These are phyloP conservation scores for Dorcoceras hygrometricum DNA, from an alignment of 257 asterid species.

Conservation along the genomic window DNA sequence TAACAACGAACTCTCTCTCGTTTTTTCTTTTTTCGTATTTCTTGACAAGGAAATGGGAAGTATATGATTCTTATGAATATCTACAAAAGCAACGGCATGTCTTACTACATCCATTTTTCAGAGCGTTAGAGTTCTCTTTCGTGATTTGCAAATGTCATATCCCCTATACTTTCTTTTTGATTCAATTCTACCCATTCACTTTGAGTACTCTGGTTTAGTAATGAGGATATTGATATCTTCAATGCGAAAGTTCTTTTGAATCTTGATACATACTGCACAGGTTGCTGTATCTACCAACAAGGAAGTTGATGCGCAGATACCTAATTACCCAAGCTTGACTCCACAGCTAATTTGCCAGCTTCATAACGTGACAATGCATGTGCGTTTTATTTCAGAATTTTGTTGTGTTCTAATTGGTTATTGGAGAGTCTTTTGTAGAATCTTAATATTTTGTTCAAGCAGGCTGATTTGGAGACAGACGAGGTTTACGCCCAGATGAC, in stretches of 20 bases:
- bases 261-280: conserved; percentile 28
- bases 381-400: conserved; percentile 26
- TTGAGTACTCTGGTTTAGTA: background rate
- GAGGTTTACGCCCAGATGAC: conserved; percentile 85
- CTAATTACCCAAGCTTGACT: conserved; percentile 62
- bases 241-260: background rate
- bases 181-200: background rate
- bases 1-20: background rate
- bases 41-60: background rate
- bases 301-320: conserved; percentile 66
- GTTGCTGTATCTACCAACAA: conserved; percentile 73
- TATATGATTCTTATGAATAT: background rate
- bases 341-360: conserved; percentile 78
- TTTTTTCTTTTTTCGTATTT: too few species aligned
- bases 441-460: conserved; percentile 27
- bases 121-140: background rate
- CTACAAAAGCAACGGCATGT: background rate
- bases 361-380: conserved; percentile 72
- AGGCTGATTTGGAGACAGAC: conserved; percentile 81
- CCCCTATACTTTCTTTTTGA: background rate
- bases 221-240: background rate
- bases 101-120: background rate
- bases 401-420: conserved; percentile 9
- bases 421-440: conserved; percentile 2
- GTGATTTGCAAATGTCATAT: background rate